These are phyloP conservation scores for Wolfiporia cocos DNA, from an alignment of 1,284 basidiomycete genomes.

Conservation along the genomic window DNA sequence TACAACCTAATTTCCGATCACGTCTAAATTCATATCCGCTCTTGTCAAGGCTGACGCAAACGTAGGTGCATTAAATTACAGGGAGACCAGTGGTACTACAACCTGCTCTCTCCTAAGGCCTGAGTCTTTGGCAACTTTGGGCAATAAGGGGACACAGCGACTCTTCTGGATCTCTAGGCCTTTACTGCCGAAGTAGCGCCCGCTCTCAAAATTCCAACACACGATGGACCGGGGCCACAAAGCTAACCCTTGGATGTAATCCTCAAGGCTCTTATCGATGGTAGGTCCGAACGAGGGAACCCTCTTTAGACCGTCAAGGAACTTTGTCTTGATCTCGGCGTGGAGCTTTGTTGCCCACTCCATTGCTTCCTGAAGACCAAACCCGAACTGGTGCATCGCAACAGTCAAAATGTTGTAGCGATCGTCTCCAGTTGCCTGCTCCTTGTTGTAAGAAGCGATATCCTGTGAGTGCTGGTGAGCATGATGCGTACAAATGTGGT, in stretches of 20 bases:
- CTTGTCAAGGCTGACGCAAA: too few species aligned
- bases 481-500: conserved; percentile 14
- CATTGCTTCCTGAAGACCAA: conserved; percentile 26
- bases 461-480: conserved; percentile 18
- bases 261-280: conserved; percentile 23
- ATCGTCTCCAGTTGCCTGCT: conserved; percentile 19
- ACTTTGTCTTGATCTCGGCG: conserved; percentile 19
- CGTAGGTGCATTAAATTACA: too few species aligned
- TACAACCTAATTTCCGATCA: too few species aligned
- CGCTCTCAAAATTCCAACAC: conserved; percentile 31
- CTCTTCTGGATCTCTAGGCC: conserved; percentile 19
- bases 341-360: conserved; percentile 25
- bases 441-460: conserved; percentile 20
- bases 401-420: conserved; percentile 15
- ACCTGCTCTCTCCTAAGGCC: background rate
- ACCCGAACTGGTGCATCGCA: conserved; percentile 6
- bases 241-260: conserved; percentile 23
- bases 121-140: conserved; percentile 2
- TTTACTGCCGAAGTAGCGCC: conserved; percentile 29
- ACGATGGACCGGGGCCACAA: conserved; percentile 25
- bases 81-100: background rate
- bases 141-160: conserved; percentile 8
- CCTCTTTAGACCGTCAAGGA: conserved; percentile 18
- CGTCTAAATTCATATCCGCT: too few species aligned
- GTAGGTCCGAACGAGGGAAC: conserved; percentile 14